A percentile compares a stretch with the other conserved stretches of the same genome.
phyloP scores from a whole-genome alignment of 177 flowering plant species.

The Vitis hybrid region DNA sequence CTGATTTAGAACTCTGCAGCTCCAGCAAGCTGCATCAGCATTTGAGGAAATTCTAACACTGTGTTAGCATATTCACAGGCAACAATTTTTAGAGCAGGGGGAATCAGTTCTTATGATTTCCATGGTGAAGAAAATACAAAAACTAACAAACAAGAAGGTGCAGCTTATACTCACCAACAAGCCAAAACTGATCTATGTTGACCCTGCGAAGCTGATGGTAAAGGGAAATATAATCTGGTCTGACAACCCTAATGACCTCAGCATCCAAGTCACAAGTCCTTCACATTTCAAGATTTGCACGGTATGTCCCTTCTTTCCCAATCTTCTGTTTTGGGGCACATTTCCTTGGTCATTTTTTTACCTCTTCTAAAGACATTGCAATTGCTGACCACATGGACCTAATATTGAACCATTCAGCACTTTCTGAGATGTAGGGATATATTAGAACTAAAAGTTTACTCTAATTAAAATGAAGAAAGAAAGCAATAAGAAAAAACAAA shows the following conservation, averaged over 20 bases:
- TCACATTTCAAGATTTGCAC: conserved; percentile 87
- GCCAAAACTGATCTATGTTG: conserved; percentile 88
- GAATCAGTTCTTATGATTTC: conserved; percentile 98
- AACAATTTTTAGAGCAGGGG: conserved; percentile 90
- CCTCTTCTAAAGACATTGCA: not conserved
- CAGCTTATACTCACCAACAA: conserved; percentile 98
- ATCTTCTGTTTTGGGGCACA: not conserved
- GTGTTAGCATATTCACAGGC: conserved; percentile 48
- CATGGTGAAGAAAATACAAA: conserved; percentile 83
- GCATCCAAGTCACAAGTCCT: conserved; percentile 72
- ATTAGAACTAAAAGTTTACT: too few species aligned
- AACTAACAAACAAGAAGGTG: conserved; percentile 90
- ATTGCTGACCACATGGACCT: not conserved
- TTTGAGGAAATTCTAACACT: too few species aligned
- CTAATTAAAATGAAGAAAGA: too few species aligned
- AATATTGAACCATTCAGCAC: too few species aligned
- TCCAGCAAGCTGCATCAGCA: too few species aligned
- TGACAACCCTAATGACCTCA: conserved; percentile 78
- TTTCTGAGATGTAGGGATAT: too few species aligned
- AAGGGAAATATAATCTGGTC: conserved; percentile 93
- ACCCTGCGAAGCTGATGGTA: conserved; percentile 74
- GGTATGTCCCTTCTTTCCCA: conserved; percentile 37
- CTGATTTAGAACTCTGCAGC: too few species aligned
- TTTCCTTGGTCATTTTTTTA: not conserved
- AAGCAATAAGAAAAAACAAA: too few species aligned